Percentiles rank a stretch among this genome's conserved stretches.
Conservation (phyloP, 2,329 filamentous ascomycete species). For the Colletotrichum tofieldiae region DNA sequence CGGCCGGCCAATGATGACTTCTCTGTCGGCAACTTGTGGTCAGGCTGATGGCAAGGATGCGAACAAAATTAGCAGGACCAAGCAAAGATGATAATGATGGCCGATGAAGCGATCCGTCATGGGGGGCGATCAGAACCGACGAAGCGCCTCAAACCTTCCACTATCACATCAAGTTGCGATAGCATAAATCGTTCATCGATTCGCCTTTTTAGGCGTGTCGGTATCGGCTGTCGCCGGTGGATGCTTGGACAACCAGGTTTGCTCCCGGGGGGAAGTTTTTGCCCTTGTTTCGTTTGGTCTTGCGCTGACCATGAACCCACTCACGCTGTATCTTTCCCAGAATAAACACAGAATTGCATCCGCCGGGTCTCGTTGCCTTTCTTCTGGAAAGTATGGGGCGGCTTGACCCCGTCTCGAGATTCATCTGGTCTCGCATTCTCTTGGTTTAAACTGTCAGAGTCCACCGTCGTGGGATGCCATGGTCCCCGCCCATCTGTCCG, state of each 20-base stretch:
- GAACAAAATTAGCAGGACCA: constrained; percentile 18
- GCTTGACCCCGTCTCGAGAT: constrained; percentile 16
- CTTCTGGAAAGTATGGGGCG: background rate
- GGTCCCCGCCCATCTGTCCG: constrained; percentile 3
- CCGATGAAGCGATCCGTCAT: constrained; percentile 18
- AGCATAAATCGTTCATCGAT: background rate
- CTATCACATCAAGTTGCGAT: background rate
- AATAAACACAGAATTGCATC: constrained; percentile 13
- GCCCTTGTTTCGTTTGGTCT: constrained; percentile 41
- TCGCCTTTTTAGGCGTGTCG: background rate
- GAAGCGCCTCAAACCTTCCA: constrained; percentile 14
- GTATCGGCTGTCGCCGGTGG: constrained; percentile 15
- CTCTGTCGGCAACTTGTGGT: constrained; percentile 7
- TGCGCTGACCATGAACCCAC: background rate
- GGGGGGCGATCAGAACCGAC: constrained; percentile 22
- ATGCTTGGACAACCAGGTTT: constrained; percentile 20
- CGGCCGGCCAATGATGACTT: background rate
- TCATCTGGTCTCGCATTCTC: constrained; percentile 9
- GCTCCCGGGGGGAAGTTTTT: constrained; percentile 34
- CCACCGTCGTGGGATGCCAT: background rate
- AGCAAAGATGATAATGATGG: constrained; percentile 8
- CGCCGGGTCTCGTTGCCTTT: constrained; percentile 18
- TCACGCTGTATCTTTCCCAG: background rate
- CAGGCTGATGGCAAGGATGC: background rate
- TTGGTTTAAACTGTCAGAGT: constrained; percentile 8